phyloP scores from a whole-genome alignment of 2,329 filamentous ascomycete species.

The Phoma sp. region DNA sequence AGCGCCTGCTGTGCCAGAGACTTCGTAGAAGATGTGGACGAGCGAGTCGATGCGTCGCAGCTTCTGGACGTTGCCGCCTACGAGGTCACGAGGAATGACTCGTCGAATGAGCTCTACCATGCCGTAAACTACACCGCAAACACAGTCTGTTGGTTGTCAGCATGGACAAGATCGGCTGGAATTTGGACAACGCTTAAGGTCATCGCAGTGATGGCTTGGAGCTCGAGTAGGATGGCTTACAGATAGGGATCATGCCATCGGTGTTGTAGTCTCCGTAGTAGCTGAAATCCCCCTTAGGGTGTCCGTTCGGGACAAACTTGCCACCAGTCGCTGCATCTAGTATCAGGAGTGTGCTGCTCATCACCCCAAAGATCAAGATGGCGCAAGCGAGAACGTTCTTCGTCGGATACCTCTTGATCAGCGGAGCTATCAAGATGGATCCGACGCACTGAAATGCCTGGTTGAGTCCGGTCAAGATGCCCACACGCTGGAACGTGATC shows the following conservation, averaged over 20 bases:
- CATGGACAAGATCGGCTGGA: background rate
- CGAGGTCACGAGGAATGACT: slow-evolving; percentile 60
- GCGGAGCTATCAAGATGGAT: slow-evolving; percentile 58
- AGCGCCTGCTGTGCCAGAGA: slow-evolving; percentile 57
- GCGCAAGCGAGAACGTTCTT: slow-evolving; percentile 55
- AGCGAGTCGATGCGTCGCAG: slow-evolving; percentile 56
- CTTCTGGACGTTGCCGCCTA: slow-evolving; percentile 59
- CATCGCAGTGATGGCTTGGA: background rate
- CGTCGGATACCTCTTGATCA: slow-evolving; percentile 58
- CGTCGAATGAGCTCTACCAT: slow-evolving; percentile 61
- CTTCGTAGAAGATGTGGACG: slow-evolving; percentile 57
- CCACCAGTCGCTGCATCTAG: slow-evolving; percentile 58
- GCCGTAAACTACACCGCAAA: slow-evolving; percentile 44
- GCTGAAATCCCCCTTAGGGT: slow-evolving; percentile 48
- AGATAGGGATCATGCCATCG: slow-evolving; percentile 59
- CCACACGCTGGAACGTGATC: slow-evolving; percentile 57
- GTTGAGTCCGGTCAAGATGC: slow-evolving; percentile 57
- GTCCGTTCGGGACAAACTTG: slow-evolving; percentile 47
- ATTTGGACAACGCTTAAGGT: background rate
- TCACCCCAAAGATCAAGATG: slow-evolving; percentile 55
- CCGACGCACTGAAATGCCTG: slow-evolving; percentile 60
- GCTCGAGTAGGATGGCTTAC: slow-evolving; percentile 19
- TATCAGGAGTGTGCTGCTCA: slow-evolving; percentile 57
- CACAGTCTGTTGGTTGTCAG: slow-evolving; percentile 28
- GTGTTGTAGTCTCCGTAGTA: slow-evolving; percentile 59